Base-by-base conservation (phyloP, 345 rosid species). In the Melaleuca alternifolia region DNA sequence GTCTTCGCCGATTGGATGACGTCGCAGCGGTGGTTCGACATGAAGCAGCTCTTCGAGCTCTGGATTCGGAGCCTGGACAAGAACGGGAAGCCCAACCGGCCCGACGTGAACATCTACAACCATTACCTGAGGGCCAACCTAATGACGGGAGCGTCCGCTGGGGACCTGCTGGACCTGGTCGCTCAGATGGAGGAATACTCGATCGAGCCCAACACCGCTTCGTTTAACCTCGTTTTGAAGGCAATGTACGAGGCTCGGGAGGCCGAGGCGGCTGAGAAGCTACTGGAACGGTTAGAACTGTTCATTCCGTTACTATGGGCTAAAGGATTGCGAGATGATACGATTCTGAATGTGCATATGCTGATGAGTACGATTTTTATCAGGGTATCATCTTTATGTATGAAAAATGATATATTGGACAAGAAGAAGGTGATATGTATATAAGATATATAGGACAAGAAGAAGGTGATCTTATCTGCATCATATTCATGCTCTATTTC, bases 51-150 rank as follows among this genome's bases (percentile, higher is more conserved):
- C 21, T 97, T 96, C 83, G 97, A 97, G 92, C 85, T 86, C 76
- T 97, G 99, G 99, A 91, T 96, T 87, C 92, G 94, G 85, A 93
- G 96, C 76, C 91, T 94, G 76, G 99, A 95, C 87, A 90, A 87
- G 89, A 91, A 85, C 84, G 99, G 99, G 89, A 96, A 90, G 88
- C 99, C 97, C 4, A 97, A 97, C 75, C 93, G 88, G 91, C 99
- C 99, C 6, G 93, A 94, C 87, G 98, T 92, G 1, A 85, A 92
- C 84, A 84, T 96, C 86, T 97, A 91, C 79, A 97, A 96, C 91
- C 94, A 91, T 81, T 97, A 97, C 89, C 92, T 97, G 85, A 89
- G 98, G 14, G 99, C 99, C 75, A 94, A 94, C 84, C 84, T 94
- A 84, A 96, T 95, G 99, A 86, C 89, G 52, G 96, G 94, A 15